Base-by-base conservation (phyloP, 441 rosid species). In the Omphalea diandra region DNA sequence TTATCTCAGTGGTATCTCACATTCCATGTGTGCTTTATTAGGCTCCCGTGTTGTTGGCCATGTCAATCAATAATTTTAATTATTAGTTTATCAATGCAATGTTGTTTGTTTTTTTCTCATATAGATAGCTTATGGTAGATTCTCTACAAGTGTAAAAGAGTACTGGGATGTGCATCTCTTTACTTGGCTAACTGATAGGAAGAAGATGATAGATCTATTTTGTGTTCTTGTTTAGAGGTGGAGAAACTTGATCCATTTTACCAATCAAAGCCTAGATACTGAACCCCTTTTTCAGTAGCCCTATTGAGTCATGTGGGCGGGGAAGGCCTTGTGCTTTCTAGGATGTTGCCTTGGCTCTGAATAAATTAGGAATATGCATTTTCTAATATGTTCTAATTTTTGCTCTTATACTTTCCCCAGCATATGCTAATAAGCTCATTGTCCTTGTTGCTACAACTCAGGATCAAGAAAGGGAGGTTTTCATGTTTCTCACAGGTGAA, bases 321-420 rank as follows among this genome's bases (percentile, higher is more conserved):
- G 96, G 97, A 77, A 81, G 98, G 55, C 97, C 98, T 0, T 83
- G 89, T 63, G 96, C 91, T 57, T 91, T 88, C 81, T 91, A 84
- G 59, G 97, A 91, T 62, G 93, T 89, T 33, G 89, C 97, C 14
- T 83, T 82, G 62, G 86, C 97, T 63, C 80, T 93, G 26, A 89
- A 91, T 77, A 73, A 69, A 64, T 85, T 87, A 55, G 90, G 89
- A 44, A 81, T 91, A 68, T 91, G 93, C 73, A 73, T 93, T 32
- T 91, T 93, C 84, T 87, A 46, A 53, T 33, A 4, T 55, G 9
- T 20, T 5, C 6, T 2, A 18, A 3, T 43, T 36, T 60, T 27
- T 40, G 35, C 15, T 3, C 0, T n/a, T 32, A 12, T 41, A 2
- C 12, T 27, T 0, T 52, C 7, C 35, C 12, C 7, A 18, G n/a